These are phyloP conservation scores for Fagopyrum tataricum DNA, from an alignment of 148 eudicot genomes.

Conservation along the genomic window DNA sequence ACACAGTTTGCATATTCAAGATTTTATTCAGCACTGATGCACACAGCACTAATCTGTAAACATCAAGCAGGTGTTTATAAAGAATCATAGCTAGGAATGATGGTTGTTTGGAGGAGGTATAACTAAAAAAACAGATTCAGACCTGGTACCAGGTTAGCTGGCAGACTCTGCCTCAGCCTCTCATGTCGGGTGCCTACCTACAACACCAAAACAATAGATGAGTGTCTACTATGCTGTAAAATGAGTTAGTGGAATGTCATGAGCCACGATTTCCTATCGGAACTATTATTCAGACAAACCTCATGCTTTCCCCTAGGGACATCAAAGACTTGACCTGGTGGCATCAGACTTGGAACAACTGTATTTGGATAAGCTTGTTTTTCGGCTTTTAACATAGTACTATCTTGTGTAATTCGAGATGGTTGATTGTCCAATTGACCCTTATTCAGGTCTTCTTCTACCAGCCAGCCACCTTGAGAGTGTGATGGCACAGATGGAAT, in stretches of 20 bases:
- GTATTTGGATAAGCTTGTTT: slow-evolving; percentile 31
- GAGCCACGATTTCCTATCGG: not conserved
- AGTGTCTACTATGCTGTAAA: not conserved
- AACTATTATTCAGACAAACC: slow-evolving; percentile 29
- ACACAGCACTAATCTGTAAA: not conserved
- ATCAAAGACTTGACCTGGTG: slow-evolving; percentile 30
- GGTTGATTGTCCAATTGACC: slow-evolving; percentile 27
- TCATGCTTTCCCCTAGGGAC: slow-evolving; percentile 43
- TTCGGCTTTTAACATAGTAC: slow-evolving; percentile 39
- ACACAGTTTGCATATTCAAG: not conserved
- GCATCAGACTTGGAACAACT: slow-evolving; percentile 25
- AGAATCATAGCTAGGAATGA: not conserved
- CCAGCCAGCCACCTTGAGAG: slow-evolving; percentile 54
- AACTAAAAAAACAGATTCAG: not conserved
- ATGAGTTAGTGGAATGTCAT: not conserved
- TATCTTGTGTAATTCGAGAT: slow-evolving; percentile 31
- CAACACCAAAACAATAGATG: slow-evolving; percentile 16
- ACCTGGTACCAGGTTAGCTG: slow-evolving; percentile 19
- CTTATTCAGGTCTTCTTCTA: slow-evolving; percentile 47
- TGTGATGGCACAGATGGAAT: slow-evolving; percentile 20
- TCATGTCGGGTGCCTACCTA: slow-evolving; percentile 45
- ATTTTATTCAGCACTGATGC: not conserved
- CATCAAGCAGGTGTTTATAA: not conserved
- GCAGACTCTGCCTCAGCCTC: slow-evolving; percentile 35
- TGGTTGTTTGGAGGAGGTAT: not conserved